Base-by-base conservation (phyloP, 2,329 filamentous ascomycete species). In the Knufia petricola region DNA sequence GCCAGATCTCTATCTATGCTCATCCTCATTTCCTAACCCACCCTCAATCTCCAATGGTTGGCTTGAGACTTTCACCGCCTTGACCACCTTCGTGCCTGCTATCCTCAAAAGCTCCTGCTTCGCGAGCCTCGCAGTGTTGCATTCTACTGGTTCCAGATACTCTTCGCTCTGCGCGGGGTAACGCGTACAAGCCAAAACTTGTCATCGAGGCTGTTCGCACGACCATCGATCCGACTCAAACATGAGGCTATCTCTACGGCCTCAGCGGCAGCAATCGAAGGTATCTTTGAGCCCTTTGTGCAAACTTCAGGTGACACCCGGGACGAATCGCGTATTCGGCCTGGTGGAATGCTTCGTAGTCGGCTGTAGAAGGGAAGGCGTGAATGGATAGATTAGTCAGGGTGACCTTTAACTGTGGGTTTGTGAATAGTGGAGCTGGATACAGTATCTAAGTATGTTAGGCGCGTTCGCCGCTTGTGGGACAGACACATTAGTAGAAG, bases 191-290 rank as follows among this genome's bases (percentile, higher is more conserved):
- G 59, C 59, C 75, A 80, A 55, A 69, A 71, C 2, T 62, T 56
- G 0, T 66, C 67, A 53, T 79, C 71, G 40, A 67, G 60, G 2
- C 63, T 50, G 40, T 68, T 67, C 1, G 68, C 68, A 56, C 77
- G 76, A 0, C 78, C 76, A 58, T 82, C 77, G 49, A 81, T 82
- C 78, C 78, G 82, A 36, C 79, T 78, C 57, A 74, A 75, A 59
- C 77, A 81, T 4, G 82, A 66, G 1, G 77, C 77, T 28, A 68
- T 62, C 57, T 80, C 73, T 15, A 81, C 67, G 1, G 77, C 77
- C 58, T 79, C 61, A 4, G 63, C 51, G 57, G 68, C 58, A 13
- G 68, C 69, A 12, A 79, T 61, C 0, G 73, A 72, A 1, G 65
- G 53, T n/a, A 68, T 61, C 2, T 61, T 59, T 1, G 68, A 67